These are phyloP conservation scores for Cystofilobasidium bisporidii DNA, from an alignment of 768 basidiomycete species.

Conservation along the genomic window DNA sequence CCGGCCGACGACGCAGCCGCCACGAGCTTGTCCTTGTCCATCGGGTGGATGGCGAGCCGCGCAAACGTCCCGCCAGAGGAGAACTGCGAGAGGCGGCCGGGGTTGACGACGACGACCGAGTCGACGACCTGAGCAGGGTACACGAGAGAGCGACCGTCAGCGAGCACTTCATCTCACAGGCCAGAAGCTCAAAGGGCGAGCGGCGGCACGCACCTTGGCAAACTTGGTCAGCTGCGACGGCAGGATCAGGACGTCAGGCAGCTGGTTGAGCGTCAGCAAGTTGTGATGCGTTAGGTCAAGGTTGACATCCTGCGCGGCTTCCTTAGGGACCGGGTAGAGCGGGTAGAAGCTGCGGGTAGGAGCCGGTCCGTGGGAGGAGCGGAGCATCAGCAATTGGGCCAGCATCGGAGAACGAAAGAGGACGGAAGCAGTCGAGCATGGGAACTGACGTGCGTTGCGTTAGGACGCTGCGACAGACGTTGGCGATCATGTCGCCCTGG, in stretches of 20 bases:
- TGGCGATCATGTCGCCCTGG: slow-evolving; percentile 60
- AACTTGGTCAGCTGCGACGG: slow-evolving; percentile 87
- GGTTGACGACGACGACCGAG: slow-evolving; percentile 70
- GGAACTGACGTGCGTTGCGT: slow-evolving; percentile 67
- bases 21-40: slow-evolving; percentile 33
- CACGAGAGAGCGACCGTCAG: not conserved
- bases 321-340: slow-evolving; percentile 73
- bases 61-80: slow-evolving; percentile 43
- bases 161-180: too few relatives aligned
- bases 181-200: not conserved
- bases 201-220: slow-evolving; percentile 53
- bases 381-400: too few relatives aligned
- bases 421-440: not conserved
- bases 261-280: slow-evolving; percentile 45
- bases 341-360: slow-evolving; percentile 73
- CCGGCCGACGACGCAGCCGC: slow-evolving; percentile 18
- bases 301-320: slow-evolving; percentile 69
- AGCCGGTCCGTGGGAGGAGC: too few relatives aligned
- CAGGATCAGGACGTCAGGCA: slow-evolving; percentile 74
- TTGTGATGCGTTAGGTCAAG: slow-evolving; percentile 74
- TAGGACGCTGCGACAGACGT: slow-evolving; percentile 66
- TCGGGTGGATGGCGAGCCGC: slow-evolving; percentile 41
- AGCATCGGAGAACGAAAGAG: not conserved
- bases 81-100: slow-evolving; percentile 52
- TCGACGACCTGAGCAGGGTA: slow-evolving; percentile 56